Evolutionary conservation across 441 rosid species (phyloP).

Genomic region (Macaranga tanarius): DNA sequence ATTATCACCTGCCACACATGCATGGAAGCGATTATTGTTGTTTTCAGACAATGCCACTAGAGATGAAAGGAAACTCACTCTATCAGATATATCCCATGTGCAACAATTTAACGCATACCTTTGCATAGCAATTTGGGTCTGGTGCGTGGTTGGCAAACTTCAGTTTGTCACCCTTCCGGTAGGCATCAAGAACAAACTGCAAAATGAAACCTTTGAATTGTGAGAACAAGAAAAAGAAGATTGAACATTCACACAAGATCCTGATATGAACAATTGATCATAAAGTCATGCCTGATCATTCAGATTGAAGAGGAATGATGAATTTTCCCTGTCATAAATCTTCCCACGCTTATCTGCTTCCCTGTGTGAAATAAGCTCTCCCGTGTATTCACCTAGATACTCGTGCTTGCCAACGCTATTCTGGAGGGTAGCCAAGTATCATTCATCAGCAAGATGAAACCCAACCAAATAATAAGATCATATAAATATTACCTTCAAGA

Average conservation of each 20-base stretch:
- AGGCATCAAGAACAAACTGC: slow-evolving; percentile 99
- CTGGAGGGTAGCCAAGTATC: slow-evolving; percentile 41
- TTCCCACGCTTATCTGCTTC: slow-evolving; percentile 99
- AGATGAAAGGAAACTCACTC: neutral
- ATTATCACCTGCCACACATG: slow-evolving; percentile 71
- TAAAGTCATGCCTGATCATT: slow-evolving; percentile 81
- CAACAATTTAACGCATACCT: slow-evolving; percentile 46
- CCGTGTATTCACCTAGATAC: slow-evolving; percentile 97
- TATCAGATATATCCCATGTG: neutral
- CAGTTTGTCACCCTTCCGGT: slow-evolving; percentile 94
- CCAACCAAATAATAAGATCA: slow-evolving; percentile 8
- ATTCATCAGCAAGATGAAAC: slow-evolving; percentile 24
- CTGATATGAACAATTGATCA: neutral
- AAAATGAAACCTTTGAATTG: slow-evolving; percentile 12
- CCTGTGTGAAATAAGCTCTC: slow-evolving; percentile 94
- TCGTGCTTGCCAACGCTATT: slow-evolving; percentile 93
- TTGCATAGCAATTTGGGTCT: slow-evolving; percentile 94
- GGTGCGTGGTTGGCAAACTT: slow-evolving; percentile 98
- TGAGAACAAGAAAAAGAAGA: neutral
- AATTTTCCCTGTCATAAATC: slow-evolving; percentile 97
- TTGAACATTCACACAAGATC: slow-evolving; percentile 1
- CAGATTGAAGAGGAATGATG: slow-evolving; percentile 94
- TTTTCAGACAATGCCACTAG: neutral
- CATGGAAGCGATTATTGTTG: neutral
- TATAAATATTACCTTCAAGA: slow-evolving; percentile 69